Evolutionary conservation across 805 yeast genomes (phyloP).

Genomic region (Wickerhamiella azyma): DNA sequence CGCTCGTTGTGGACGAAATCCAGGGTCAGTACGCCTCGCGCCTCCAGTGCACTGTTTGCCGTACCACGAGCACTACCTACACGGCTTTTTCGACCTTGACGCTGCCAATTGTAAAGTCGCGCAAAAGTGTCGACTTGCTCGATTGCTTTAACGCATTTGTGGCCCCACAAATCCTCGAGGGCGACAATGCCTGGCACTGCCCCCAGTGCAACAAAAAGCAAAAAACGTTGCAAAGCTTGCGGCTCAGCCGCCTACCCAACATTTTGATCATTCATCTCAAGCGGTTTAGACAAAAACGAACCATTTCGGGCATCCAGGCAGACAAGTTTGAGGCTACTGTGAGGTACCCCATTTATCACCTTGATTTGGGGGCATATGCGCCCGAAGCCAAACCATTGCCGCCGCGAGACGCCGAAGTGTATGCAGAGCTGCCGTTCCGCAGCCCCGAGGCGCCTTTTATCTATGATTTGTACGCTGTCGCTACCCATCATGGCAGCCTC

Average conservation of each 20-base stretch:
- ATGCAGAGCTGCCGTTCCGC: slow-evolving; percentile 42
- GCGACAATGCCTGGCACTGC: slow-evolving; percentile 75
- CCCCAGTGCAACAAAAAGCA: slow-evolving; percentile 55
- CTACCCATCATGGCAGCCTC: slow-evolving; percentile 70
- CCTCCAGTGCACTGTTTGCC: slow-evolving; percentile 59
- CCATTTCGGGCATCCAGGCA: neutral
- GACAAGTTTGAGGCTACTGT: slow-evolving; percentile 42
- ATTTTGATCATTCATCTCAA: slow-evolving; percentile 74
- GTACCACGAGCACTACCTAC: slow-evolving; percentile 68
- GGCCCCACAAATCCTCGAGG: slow-evolving; percentile 57
- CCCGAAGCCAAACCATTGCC: slow-evolving; percentile 19
- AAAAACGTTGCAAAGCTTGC: slow-evolving; percentile 51
- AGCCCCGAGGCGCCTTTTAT: slow-evolving; percentile 72
- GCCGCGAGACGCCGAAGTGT: slow-evolving; percentile 29
- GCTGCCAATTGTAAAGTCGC: slow-evolving; percentile 43
- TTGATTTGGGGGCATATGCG: slow-evolving; percentile 65
- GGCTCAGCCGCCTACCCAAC: slow-evolving; percentile 65
- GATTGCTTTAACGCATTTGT: slow-evolving; percentile 71
- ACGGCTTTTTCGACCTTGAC: slow-evolving; percentile 69
- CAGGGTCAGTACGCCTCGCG: slow-evolving; percentile 85
- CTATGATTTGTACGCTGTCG: slow-evolving; percentile 67
- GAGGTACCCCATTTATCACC: slow-evolving; percentile 44
- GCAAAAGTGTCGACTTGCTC: slow-evolving; percentile 29
- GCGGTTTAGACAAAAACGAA: slow-evolving; percentile 50
- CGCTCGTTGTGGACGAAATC: slow-evolving; percentile 65